These are phyloP conservation scores for Penicillium sp. DNA, from an alignment of 2,329 filamentous ascomycete species.

Conservation along the genomic window DNA sequence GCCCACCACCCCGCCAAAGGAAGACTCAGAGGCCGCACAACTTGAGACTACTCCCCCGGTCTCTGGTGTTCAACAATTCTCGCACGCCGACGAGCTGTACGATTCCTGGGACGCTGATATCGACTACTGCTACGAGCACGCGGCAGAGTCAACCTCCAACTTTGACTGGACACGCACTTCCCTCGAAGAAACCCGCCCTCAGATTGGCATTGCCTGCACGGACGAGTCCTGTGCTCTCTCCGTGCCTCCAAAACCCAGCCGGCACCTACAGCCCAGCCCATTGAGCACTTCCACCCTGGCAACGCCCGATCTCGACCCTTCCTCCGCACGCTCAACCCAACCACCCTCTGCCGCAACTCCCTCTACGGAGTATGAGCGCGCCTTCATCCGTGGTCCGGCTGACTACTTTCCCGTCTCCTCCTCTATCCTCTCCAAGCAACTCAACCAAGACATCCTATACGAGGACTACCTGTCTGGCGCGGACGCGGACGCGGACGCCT, in stretches of 20 bases:
- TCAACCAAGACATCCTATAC: constrained; percentile 38
- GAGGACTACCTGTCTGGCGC: constrained; percentile 46
- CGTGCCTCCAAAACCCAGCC: constrained; percentile 23
- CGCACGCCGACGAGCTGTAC: constrained; percentile 33
- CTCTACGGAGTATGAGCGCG: constrained; percentile 29
- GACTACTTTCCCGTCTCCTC: constrained; percentile 37
- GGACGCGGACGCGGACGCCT: constrained; percentile 19
- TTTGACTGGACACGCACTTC: constrained; percentile 57
- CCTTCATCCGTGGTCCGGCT: constrained; percentile 25
- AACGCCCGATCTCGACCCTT: constrained; percentile 37
- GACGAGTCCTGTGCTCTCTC: constrained; percentile 11
- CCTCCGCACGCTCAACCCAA: constrained; percentile 33
- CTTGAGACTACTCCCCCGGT: constrained; percentile 17
- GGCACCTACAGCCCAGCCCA: constrained; percentile 28
- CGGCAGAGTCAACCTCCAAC: constrained; percentile 61
- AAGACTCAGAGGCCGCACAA: constrained; percentile 8
- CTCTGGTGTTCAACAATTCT: constrained; percentile 18
- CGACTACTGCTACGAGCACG: constrained; percentile 63
- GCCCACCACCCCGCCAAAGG: constrained; percentile 16
- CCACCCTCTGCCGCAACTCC: constrained; percentile 33
- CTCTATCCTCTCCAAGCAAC: constrained; percentile 35
- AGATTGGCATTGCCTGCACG: constrained; percentile 17
- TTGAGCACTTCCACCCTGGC: constrained; percentile 29
- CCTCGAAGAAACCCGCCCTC: constrained; percentile 31
- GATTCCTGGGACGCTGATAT: constrained; percentile 63